A percentile compares a stretch with the other conserved stretches of the same genome.
phyloP scores from a whole-genome alignment of 768 basidiomycete genomes.

The Mycena polygramma region DNA sequence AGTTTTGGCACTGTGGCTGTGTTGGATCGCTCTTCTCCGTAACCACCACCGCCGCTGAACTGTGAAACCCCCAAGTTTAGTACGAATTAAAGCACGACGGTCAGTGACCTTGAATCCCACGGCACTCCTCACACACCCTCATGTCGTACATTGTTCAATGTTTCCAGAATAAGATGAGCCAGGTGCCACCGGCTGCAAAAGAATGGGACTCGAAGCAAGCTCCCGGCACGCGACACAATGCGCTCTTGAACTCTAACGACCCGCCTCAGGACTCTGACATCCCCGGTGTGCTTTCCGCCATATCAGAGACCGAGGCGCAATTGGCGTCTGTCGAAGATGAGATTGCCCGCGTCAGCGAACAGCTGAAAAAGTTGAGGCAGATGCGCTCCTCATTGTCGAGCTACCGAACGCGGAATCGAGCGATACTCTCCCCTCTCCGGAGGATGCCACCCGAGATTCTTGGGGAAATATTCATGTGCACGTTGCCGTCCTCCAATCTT shows the following conservation, averaged over 20 bases:
- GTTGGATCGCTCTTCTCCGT: too few relatives aligned
- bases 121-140: too few relatives aligned
- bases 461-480: conserved; percentile 14
- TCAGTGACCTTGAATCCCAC: too few relatives aligned
- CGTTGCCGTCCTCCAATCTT: neutral
- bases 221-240: neutral
- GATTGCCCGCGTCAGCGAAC: neutral
- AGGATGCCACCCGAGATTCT: conserved; percentile 18
- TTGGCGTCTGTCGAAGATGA: neutral
- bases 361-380: neutral
- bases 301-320: neutral
- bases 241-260: conserved; percentile 8
- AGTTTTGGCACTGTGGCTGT: too few relatives aligned
- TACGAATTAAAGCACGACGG: too few relatives aligned
- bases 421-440: conserved; percentile 6
- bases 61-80: too few relatives aligned
- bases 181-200: too few relatives aligned
- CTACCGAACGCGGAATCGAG: neutral
- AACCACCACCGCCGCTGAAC: too few relatives aligned
- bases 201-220: too few relatives aligned
- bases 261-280: neutral
- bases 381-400: neutral
- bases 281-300: neutral
- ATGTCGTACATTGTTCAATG: too few relatives aligned
- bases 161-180: too few relatives aligned